Conservation (phyloP, 2,329 filamentous ascomycete species). For the Catunica adiposa region DNA sequence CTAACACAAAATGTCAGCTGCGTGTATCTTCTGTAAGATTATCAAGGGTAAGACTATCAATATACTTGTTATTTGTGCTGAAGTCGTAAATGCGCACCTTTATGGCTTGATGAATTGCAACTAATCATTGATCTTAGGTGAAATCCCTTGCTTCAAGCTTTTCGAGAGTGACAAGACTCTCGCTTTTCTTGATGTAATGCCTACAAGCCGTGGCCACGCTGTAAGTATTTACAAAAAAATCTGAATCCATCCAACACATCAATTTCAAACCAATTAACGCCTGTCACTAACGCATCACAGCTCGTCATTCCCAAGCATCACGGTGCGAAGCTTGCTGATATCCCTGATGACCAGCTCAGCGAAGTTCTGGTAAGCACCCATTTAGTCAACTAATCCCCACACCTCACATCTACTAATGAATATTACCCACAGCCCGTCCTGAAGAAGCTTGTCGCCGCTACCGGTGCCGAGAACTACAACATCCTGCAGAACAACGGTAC, state of each 20-base stretch:
- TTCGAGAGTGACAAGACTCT: slow-evolving; percentile 86
- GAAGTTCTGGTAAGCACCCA: slow-evolving; percentile 55
- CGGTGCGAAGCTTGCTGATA: slow-evolving; percentile 78
- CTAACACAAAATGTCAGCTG: slow-evolving; percentile 16
- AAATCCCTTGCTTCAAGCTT: slow-evolving; percentile 93
- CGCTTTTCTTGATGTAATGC: slow-evolving; percentile 92
- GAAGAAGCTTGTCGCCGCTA: slow-evolving; percentile 70
- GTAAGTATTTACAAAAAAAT: slow-evolving; percentile 34
- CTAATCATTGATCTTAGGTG: slow-evolving; percentile 39
- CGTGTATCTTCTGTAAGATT: slow-evolving; percentile 97
- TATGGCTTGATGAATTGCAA: slow-evolving; percentile 13
- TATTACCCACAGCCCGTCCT: slow-evolving; percentile 44
- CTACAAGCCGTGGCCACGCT: slow-evolving; percentile 73
- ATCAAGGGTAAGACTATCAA: slow-evolving; percentile 78
- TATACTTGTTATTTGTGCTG: no score
- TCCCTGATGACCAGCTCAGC: slow-evolving; percentile 70
- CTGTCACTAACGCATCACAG: slow-evolving; percentile 21
- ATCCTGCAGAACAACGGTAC: slow-evolving; percentile 90
- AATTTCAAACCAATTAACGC: not conserved
- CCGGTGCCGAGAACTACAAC: slow-evolving; percentile 70
- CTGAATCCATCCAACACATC: not conserved
- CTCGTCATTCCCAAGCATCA: slow-evolving; percentile 94
- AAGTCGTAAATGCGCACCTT: not conserved
- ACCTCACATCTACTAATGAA: not conserved
- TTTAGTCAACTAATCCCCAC: not conserved